phyloP scores from a whole-genome alignment of 306 rosid genomes.

The Astragalus glycyphyllos region DNA sequence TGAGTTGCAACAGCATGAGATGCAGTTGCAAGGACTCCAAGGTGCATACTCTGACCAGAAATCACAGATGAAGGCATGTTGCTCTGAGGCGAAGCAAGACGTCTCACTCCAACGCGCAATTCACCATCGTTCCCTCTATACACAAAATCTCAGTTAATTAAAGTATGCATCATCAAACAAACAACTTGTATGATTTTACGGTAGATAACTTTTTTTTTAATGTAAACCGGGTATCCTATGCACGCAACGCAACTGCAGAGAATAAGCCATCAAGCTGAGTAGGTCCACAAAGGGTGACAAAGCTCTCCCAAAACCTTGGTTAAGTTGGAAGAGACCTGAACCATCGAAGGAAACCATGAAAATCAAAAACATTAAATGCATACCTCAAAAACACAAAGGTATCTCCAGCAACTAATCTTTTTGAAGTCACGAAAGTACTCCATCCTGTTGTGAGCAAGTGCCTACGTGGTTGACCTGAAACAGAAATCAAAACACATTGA shows the following conservation, averaged over 20 bases:
- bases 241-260: too few relatives aligned
- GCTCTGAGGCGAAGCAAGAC: slow-evolving; percentile 76
- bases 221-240: too few relatives aligned
- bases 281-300: too few relatives aligned
- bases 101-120: slow-evolving; percentile 87
- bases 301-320: too few relatives aligned
- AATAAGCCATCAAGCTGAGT: too few relatives aligned
- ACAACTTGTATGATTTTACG: slow-evolving; percentile 8
- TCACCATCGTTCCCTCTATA: slow-evolving; percentile 82
- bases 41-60: slow-evolving; percentile 98
- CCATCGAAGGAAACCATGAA: slow-evolving; percentile 15
- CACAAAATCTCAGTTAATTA: slow-evolving; percentile 38
- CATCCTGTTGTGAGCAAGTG: slow-evolving; percentile 99
- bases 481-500: slow-evolving; percentile 9
- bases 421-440: slow-evolving; percentile 95
- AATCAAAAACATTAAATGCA: background rate
- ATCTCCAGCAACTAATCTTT: slow-evolving; percentile 92
- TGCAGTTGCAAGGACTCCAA: slow-evolving; percentile 98
- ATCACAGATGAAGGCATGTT: slow-evolving; percentile 95
- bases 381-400: slow-evolving; percentile 90
- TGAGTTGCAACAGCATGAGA: slow-evolving; percentile 88
- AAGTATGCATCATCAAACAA: slow-evolving; percentile 19
- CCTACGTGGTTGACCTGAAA: slow-evolving; percentile 91
- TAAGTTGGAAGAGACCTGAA: background rate
- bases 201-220: background rate